Evolutionary conservation across 768 basidiomycete species (phyloP).

Genomic region (Hericium alpestre): DNA sequence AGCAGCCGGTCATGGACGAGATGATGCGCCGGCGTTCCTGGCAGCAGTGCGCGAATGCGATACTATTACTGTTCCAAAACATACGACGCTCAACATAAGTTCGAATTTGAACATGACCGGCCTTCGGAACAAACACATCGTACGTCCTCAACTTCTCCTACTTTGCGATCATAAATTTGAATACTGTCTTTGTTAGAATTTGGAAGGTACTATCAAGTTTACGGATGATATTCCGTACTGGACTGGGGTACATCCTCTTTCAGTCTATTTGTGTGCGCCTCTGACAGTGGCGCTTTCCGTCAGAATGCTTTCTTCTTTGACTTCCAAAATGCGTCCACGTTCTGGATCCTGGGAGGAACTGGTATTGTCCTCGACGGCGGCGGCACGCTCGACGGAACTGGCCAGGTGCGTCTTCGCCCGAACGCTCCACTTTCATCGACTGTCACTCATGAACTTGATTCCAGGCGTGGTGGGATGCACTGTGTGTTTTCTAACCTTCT

Average conservation of each 20-base stretch:
- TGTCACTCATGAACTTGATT: neutral
- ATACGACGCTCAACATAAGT: slow-evolving; percentile 39
- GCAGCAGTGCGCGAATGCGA: slow-evolving; percentile 29
- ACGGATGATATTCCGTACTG: slow-evolving; percentile 41
- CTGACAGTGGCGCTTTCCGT: neutral
- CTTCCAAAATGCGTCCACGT: slow-evolving; percentile 44
- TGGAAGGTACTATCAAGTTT: slow-evolving; percentile 43
- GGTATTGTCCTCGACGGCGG: slow-evolving; percentile 44
- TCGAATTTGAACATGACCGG: slow-evolving; percentile 47
- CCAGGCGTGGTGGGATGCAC: slow-evolving; percentile 48
- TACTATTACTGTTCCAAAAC: slow-evolving; percentile 33
- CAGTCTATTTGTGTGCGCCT: neutral
- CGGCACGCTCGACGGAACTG: slow-evolving; percentile 54
- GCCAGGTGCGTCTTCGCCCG: slow-evolving; percentile 33
- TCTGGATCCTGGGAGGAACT: slow-evolving; percentile 45
- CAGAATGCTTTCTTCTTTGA: slow-evolving; percentile 43
- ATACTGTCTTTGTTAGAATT: slow-evolving; percentile 22
- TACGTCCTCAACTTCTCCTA: slow-evolving; percentile 15
- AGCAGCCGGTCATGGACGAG: slow-evolving; percentile 28
- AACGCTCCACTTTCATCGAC: neutral
- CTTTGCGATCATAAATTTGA: neutral
- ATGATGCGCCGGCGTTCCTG: slow-evolving; percentile 41
- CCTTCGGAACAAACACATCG: slow-evolving; percentile 37
- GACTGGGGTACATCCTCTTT: slow-evolving; percentile 29
- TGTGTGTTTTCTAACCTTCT: slow-evolving; percentile 20